Base-by-base conservation (phyloP, 1,139 yeast species). In the Casaregolazyma suthepensis region DNA sequence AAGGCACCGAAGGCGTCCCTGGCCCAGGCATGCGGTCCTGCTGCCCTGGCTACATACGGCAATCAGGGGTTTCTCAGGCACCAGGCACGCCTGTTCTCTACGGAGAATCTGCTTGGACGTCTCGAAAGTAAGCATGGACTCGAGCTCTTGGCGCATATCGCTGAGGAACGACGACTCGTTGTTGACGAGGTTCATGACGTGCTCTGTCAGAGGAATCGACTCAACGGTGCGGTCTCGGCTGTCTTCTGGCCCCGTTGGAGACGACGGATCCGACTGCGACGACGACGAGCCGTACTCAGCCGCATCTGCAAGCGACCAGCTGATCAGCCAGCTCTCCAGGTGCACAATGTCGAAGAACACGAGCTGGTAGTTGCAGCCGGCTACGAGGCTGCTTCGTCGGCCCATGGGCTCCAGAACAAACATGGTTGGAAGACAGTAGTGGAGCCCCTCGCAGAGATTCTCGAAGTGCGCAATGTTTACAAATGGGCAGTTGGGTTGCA, bases 1-100 rank as follows among this genome's bases (percentile, higher is more conserved):
- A 35, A 60, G 52, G 45, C 67, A 63, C 17, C 60, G 59, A 23
- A 57, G 52, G 19, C 60, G 75, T 42, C 75, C 73, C 35, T 63
- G 63, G 46, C 47, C 23, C 38, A 63, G 48, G 42, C 66, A 63
- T 15, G 56, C 60, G 15, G 52, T 53, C 5, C 60, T 55, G 46
- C 54, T 56, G 3, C 58, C 56, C 22, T 42, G 44, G 10, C 56
- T 52, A 46, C 66, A 63, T 7, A 63, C 56, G 26, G 58, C 60
- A 7, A 54, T 51, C 53, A 53, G 61, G 4, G 53, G 57, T 43
- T 56, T 57, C 35, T 53, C 54, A 29, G 59, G 54, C 7, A 42
- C 42, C 10, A 15, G 22, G 29, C 56, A 35, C 1, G 56, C 54
- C 22, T 59, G 54, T 43, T 60, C 60, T 13, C 48, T 47, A 22